Evolutionary conservation across 2,329 filamentous ascomycete species (phyloP).

Genomic region (Akanthomyces dipterigenus): DNA sequence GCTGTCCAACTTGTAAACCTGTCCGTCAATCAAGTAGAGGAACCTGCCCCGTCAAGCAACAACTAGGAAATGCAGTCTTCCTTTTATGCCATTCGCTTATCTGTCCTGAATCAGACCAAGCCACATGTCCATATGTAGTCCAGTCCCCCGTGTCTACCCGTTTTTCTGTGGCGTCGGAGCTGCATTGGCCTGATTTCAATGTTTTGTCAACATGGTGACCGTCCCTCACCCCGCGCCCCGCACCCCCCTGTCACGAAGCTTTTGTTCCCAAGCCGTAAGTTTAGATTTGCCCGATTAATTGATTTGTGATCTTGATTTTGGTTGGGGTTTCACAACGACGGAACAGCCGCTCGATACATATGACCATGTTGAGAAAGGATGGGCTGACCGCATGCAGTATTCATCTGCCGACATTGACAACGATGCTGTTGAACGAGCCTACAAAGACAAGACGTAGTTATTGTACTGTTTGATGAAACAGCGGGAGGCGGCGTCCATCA

Average conservation of each 20-base stretch:
- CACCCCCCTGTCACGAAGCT: neutral
- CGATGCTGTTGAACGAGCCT: too few relatives aligned
- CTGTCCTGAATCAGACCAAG: neutral
- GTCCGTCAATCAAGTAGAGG: too few relatives aligned
- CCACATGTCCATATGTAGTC: neutral
- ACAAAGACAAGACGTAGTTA: too few relatives aligned
- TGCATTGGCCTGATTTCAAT: neutral
- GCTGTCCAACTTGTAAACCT: too few relatives aligned
- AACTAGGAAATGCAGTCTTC: too few relatives aligned
- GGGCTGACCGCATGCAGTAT: neutral
- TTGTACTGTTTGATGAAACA: too few relatives aligned
- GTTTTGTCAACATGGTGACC: slow-evolving; percentile 5
- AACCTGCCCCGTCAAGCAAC: too few relatives aligned
- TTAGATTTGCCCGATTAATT: neutral
- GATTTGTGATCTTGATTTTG: slow-evolving; percentile 2
- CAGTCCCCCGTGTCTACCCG: neutral
- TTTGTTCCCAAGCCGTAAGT: neutral
- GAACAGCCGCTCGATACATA: neutral
- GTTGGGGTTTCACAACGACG: neutral
- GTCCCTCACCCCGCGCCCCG: neutral
- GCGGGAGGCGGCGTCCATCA: neutral
- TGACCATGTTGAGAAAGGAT: neutral
- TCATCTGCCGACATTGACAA: neutral
- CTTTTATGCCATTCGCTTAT: neutral
- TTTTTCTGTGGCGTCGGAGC: neutral